Percentiles rank a stretch among this genome's conserved stretches.
phyloP scores from a whole-genome alignment of 257 asterid species.

The Dorcoceras hygrometricum region DNA sequence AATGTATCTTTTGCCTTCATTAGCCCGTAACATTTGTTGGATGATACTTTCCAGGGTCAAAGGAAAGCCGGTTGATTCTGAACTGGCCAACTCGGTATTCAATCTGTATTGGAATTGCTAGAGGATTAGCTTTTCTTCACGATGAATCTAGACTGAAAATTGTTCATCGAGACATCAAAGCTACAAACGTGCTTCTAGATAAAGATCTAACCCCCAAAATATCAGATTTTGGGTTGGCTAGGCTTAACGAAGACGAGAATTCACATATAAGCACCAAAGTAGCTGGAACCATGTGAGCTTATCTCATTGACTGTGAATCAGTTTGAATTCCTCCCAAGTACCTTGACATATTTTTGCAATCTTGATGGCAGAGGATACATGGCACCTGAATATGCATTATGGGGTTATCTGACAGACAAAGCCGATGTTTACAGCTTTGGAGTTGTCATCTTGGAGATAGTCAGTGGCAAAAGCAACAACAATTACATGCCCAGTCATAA shows the following conservation, averaged over 20 bases:
- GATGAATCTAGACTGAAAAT: conserved; percentile 63
- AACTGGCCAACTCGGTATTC: conserved; percentile 49
- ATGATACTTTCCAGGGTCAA: conserved; percentile 36
- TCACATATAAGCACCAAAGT: conserved; percentile 61
- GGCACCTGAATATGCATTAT: conserved; percentile 91
- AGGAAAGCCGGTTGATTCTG: conserved; percentile 37
- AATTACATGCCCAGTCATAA: conserved; percentile 58
- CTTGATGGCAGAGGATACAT: conserved; percentile 74
- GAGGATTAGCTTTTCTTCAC: conserved; percentile 57
- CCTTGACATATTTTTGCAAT: background rate
- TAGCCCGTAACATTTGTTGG: background rate
- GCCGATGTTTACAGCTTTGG: conserved; percentile 94
- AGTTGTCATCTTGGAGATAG: conserved; percentile 68
- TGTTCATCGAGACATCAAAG: conserved; percentile 67
- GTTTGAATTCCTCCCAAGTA: background rate
- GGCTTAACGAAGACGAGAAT: conserved; percentile 55
- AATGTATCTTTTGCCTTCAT: background rate
- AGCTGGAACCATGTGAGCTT: conserved; percentile 70
- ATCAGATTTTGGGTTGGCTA: conserved; percentile 73
- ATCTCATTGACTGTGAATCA: background rate
- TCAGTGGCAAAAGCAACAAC: conserved; percentile 81
- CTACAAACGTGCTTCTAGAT: no score
- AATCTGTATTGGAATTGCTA: conserved; percentile 55
- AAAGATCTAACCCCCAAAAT: conserved; percentile 62
- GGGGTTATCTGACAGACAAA: conserved; percentile 85